Evolutionary conservation across 2,329 filamentous ascomycete genomes (phyloP).

Genomic region (Pseudogymnoascus sp.): DNA sequence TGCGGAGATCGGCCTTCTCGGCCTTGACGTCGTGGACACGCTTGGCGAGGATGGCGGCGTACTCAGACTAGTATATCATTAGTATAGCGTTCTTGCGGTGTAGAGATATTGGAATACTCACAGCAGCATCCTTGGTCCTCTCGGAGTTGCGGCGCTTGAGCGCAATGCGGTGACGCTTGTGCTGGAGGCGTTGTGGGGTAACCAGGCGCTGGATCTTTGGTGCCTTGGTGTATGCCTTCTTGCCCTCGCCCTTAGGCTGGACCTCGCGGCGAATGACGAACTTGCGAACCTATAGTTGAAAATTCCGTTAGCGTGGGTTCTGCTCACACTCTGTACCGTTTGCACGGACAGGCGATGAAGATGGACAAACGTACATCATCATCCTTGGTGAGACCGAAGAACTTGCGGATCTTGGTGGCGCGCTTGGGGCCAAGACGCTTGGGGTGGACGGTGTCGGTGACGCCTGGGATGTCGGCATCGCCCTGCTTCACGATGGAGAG

Average conservation of each 20-base stretch:
- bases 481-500: slow-evolving; percentile 97
- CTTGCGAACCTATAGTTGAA: slow-evolving; percentile 73
- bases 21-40: slow-evolving; percentile 94
- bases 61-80: slow-evolving; percentile 69
- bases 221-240: slow-evolving; percentile 98
- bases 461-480: slow-evolving; percentile 83
- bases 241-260: slow-evolving; percentile 93
- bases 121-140: slow-evolving; percentile 97
- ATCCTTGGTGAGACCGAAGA: slow-evolving; percentile 99
- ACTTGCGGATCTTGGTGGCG: slow-evolving; percentile 98
- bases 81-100: slow-evolving; percentile 9
- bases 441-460: slow-evolving; percentile 96
- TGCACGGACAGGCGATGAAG: slow-evolving; percentile 61
- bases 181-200: slow-evolving; percentile 98
- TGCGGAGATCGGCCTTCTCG: slow-evolving; percentile 86
- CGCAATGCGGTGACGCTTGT: slow-evolving; percentile 97
- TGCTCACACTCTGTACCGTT: slow-evolving; percentile 50
- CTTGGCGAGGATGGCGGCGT: slow-evolving; percentile 91
- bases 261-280: slow-evolving; percentile 99
- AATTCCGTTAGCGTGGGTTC: slow-evolving; percentile 21
- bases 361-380: slow-evolving; percentile 86
- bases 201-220: slow-evolving; percentile 99
- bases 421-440: slow-evolving; percentile 99
- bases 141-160: slow-evolving; percentile 98
- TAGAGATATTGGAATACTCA: slow-evolving; percentile 43